phyloP scores from a whole-genome alignment of 306 rosid species.

The Geum urbanum region DNA sequence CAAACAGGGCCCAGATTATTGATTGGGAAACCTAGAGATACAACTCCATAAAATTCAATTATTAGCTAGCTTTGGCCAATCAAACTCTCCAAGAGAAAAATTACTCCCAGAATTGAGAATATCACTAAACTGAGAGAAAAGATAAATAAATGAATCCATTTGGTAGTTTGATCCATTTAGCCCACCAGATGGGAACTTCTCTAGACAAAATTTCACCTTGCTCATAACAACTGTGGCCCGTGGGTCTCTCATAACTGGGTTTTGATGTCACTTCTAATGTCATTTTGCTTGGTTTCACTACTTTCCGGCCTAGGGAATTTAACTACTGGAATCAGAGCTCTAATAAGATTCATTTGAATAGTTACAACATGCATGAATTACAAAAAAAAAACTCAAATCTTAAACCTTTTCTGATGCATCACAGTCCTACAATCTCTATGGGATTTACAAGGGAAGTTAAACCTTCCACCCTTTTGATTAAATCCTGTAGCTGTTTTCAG shows the following conservation, averaged over 20 bases:
- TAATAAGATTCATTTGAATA: background rate
- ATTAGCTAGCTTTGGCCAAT: constrained; percentile 5
- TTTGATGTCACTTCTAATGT: background rate
- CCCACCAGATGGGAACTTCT: background rate
- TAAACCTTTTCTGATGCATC: background rate
- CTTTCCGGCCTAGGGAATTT: background rate
- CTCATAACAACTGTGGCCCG: background rate
- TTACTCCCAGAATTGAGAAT: background rate
- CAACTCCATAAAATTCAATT: constrained; percentile 13
- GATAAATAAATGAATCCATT: background rate
- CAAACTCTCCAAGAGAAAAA: background rate
- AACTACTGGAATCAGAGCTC: background rate
- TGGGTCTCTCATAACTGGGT: background rate
- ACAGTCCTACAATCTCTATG: background rate
- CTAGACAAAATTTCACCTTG: background rate
- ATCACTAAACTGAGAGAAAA: background rate
- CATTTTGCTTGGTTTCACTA: background rate
- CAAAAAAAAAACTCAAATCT: background rate
- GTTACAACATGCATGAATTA: background rate
- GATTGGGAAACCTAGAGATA: background rate
- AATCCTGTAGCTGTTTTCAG: background rate
- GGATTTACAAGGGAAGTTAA: background rate
- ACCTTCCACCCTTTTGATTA: background rate
- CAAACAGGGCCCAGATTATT: background rate
- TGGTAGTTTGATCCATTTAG: background rate